Conservation (phyloP, 31 red algal species). For the Asparagopsis taxiformis region DNA sequence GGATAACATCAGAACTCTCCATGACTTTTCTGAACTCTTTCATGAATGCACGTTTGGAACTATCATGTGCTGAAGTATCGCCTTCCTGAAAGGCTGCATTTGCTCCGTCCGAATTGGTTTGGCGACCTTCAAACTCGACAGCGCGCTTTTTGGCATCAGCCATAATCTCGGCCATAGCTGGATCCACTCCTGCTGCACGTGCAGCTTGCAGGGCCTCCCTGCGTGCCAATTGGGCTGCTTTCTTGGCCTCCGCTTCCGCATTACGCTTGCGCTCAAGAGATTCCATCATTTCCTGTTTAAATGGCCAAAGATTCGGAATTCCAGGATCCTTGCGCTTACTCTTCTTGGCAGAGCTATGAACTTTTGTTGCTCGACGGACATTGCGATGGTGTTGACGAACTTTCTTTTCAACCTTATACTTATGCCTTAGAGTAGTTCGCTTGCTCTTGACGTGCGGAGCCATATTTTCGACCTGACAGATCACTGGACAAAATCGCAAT, state of each 20-base stretch:
- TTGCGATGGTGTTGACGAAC: constrained; percentile 85
- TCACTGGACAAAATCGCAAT: background rate
- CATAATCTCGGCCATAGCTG: constrained; percentile 41
- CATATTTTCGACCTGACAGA: constrained; percentile 7
- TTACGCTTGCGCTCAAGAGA: constrained; percentile 45
- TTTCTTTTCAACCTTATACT: constrained; percentile 97
- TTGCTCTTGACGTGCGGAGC: constrained; percentile 87
- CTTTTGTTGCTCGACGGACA: constrained; percentile 54
- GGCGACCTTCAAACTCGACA: constrained; percentile 40
- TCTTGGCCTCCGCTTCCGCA: constrained; percentile 46
- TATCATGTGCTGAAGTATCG: constrained; percentile 11
- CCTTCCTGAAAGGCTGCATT: background rate
- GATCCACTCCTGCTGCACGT: constrained; percentile 43
- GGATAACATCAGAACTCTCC: constrained; percentile 83
- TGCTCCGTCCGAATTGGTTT: constrained; percentile 3
- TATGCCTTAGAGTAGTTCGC: constrained; percentile 86
- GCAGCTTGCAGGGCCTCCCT: constrained; percentile 43
- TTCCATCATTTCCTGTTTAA: constrained; percentile 90
- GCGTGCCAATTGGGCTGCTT: constrained; percentile 17
- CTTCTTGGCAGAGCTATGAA: constrained; percentile 32
- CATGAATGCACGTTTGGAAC: constrained; percentile 70
- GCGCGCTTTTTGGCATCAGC: constrained; percentile 57
- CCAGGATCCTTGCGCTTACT: constrained; percentile 67
- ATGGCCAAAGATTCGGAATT: constrained; percentile 88
- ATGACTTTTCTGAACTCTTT: constrained; percentile 88